Conservation (phyloP, 2,329 filamentous ascomycete species). For the Sporothrix humicola region DNA sequence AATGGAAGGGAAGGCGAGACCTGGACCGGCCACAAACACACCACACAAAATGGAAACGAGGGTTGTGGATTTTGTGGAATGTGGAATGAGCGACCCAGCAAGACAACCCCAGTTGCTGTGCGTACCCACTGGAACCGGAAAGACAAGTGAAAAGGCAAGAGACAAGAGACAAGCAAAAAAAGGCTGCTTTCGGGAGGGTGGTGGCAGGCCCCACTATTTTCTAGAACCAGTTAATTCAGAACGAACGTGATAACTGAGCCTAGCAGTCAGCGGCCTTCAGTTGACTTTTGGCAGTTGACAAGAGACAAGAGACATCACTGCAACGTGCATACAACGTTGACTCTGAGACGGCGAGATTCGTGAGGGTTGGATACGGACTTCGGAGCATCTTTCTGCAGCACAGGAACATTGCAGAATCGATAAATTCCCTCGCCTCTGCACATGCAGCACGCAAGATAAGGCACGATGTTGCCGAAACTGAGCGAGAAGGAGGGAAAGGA, state of each 20-base stretch:
- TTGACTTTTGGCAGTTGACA: background rate
- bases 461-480: slow-evolving; percentile 9
- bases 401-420: background rate
- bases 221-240: background rate
- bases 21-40: background rate
- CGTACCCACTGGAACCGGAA: slow-evolving; percentile 1
- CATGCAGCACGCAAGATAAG: slow-evolving; percentile 15
- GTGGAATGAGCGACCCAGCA: slow-evolving; percentile 18
- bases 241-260: background rate
- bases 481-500: background rate
- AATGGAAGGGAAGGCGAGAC: slow-evolving; percentile 18
- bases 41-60: too few species aligned
- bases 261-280: slow-evolving; percentile 1
- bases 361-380: too few species aligned
- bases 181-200: slow-evolving; percentile 24
- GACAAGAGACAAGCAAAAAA: background rate
- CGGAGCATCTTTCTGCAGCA: background rate
- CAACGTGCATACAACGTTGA: slow-evolving; percentile 25
- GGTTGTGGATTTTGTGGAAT: background rate
- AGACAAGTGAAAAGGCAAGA: background rate
- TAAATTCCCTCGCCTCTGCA: slow-evolving; percentile 7
- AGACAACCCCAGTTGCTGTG: slow-evolving; percentile 14
- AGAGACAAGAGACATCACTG: background rate
- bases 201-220: slow-evolving; percentile 9
- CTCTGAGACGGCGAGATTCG: background rate